A percentile compares a stretch with the other conserved stretches of the same genome.
Conservation (phyloP, 257 asterid genomes). For the Verbena officinalis region DNA sequence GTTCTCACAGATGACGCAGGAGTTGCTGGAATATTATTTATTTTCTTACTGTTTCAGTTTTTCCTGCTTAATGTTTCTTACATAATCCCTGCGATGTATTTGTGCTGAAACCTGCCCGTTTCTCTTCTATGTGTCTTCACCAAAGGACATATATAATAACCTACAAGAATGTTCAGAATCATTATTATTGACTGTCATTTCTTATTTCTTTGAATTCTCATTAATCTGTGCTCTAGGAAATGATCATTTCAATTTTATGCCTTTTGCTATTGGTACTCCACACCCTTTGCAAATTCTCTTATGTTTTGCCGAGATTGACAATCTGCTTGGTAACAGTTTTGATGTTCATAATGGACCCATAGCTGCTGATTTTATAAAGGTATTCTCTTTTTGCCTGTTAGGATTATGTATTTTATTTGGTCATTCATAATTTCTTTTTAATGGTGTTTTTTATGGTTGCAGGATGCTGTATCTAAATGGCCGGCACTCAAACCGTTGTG, state of each 20-base stretch:
- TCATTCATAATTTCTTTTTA: not conserved
- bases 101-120: not conserved
- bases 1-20: not conserved
- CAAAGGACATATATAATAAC: not conserved
- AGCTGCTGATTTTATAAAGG: constrained; percentile 95
- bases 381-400: constrained; percentile 28
- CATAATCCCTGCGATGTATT: not conserved
- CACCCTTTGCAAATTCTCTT: constrained; percentile 5
- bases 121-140: not conserved
- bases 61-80: not conserved
- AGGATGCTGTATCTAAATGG: constrained; percentile 83
- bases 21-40: not conserved
- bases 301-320: constrained; percentile 17
- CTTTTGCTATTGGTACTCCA: not conserved
- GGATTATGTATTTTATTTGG: constrained; percentile 10
- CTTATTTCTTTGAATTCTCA: too few species aligned
- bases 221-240: too few species aligned
- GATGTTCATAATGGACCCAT: constrained; percentile 91
- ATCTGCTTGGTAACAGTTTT: constrained; percentile 58
- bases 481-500: constrained; percentile 90
- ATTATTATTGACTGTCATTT: too few species aligned
- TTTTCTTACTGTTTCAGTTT: not conserved
- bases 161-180: not conserved
- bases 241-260: not conserved
- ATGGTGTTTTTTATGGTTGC: constrained; percentile 4